phyloP scores from a whole-genome alignment of 805 yeast species.

The Metschnikowia dekortorum region DNA sequence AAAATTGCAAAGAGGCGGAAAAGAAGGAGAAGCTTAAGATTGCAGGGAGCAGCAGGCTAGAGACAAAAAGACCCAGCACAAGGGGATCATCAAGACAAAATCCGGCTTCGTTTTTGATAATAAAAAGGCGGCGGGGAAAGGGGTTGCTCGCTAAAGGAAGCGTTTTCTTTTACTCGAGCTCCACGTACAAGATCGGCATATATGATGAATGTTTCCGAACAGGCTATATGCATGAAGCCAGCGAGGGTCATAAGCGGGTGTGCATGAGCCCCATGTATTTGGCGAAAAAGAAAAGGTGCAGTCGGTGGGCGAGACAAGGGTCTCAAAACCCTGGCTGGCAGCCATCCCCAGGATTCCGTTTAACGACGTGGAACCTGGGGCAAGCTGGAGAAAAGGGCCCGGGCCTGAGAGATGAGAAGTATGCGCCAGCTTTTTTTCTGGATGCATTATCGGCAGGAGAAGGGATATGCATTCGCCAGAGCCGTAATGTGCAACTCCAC shows the following conservation, averaged over 20 bases:
- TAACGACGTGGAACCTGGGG: too few relatives aligned
- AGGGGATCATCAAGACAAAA: background rate
- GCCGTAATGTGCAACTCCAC: background rate
- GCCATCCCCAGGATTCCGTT: too few relatives aligned
- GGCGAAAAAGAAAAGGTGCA: background rate
- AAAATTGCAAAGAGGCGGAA: background rate
- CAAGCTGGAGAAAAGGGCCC: too few relatives aligned
- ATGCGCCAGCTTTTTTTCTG: background rate
- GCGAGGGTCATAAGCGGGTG: background rate
- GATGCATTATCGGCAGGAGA: background rate
- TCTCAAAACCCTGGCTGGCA: too few relatives aligned
- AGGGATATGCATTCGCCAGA: background rate
- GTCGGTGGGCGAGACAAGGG: background rate
- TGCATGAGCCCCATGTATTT: background rate
- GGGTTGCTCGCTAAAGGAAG: background rate
- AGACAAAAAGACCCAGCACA: background rate
- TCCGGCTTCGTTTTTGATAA: background rate
- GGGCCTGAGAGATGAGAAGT: background rate
- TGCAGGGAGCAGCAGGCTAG: background rate
- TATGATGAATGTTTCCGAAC: background rate
- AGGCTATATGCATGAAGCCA: background rate
- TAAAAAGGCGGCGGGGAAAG: background rate
- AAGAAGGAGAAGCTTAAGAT: background rate
- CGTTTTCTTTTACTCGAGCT: background rate
- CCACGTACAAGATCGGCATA: constrained; percentile 3